These are phyloP conservation scores for Neophaeococcomyces mojaviensis DNA, from an alignment of 2,329 filamentous ascomycete genomes.

Conservation along the genomic window DNA sequence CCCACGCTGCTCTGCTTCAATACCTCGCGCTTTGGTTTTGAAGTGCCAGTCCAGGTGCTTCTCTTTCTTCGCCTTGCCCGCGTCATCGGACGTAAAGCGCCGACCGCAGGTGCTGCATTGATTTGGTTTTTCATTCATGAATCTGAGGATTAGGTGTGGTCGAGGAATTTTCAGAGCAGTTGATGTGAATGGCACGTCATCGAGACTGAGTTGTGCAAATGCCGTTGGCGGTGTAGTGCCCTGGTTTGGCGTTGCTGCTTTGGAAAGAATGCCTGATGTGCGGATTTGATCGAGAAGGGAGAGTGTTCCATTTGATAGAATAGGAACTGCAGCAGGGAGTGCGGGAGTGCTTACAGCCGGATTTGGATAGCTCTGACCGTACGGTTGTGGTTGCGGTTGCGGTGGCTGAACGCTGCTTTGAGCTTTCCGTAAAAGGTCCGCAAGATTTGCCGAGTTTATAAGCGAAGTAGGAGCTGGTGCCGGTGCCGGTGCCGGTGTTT, in stretches of 20 bases:
- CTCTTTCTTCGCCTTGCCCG: constrained; percentile 77
- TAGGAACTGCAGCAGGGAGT: constrained; percentile 35
- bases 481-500: constrained; percentile 22
- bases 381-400: constrained; percentile 37
- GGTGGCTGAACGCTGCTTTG: constrained; percentile 33
- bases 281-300: constrained; percentile 61
- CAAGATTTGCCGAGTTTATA: constrained; percentile 37
- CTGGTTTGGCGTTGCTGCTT: constrained; percentile 35
- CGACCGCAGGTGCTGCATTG: constrained; percentile 88
- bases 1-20: constrained; percentile 75
- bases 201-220: constrained; percentile 21
- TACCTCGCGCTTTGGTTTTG: constrained; percentile 79
- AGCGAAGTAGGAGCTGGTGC: constrained; percentile 26
- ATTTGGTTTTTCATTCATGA: constrained; percentile 77
- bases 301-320: constrained; percentile 31
- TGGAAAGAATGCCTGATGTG: constrained; percentile 58
- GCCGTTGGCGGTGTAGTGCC: constrained; percentile 30
- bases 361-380: constrained; percentile 8
- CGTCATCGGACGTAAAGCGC: constrained; percentile 68
- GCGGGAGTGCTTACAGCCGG: constrained; percentile 24
- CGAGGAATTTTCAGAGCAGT: constrained; percentile 70
- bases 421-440: constrained; percentile 39
- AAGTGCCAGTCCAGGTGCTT: constrained; percentile 99
- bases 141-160: constrained; percentile 61
- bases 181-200: constrained; percentile 48